Conservation (phyloP, 495 filamentous ascomycete genomes). For the Tuber magnatum region DNA sequence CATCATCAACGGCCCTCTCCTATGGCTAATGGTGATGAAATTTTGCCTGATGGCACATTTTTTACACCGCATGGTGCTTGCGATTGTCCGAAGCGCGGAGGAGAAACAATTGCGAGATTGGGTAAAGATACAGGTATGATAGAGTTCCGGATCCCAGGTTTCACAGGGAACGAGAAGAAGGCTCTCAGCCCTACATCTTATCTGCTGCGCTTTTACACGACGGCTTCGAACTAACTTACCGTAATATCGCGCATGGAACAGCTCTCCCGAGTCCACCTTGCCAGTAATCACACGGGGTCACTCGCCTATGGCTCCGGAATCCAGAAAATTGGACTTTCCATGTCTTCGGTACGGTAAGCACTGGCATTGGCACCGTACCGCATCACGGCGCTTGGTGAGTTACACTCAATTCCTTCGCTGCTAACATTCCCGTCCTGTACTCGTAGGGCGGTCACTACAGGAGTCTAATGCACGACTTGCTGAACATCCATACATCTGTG, state of each 20-base stretch:
- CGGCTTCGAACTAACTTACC: not conserved
- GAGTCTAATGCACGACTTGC: not conserved
- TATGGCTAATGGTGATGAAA: not conserved
- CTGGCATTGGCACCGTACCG: not conserved
- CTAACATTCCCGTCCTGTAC: not conserved
- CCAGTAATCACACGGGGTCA: not conserved
- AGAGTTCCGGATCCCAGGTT: not conserved
- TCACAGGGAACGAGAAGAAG: not conserved
- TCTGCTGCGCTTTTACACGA: not conserved
- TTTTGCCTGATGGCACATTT: not conserved
- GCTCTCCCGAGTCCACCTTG: not conserved
- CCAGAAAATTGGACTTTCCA: not conserved
- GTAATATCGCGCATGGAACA: not conserved
- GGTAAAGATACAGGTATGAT: not conserved
- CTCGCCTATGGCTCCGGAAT: not conserved
- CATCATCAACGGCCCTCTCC: not conserved
- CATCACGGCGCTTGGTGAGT: not conserved
- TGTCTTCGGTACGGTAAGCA: not conserved
- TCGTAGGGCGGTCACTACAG: not conserved
- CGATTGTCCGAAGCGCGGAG: not conserved
- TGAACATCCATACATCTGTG: not conserved
- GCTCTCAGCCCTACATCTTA: not conserved
- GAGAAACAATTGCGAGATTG: not conserved
- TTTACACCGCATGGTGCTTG: not conserved
- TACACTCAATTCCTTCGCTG: not conserved